phyloP scores from a whole-genome alignment of 2,329 filamentous ascomycete genomes.

The Claviceps purpurea region DNA sequence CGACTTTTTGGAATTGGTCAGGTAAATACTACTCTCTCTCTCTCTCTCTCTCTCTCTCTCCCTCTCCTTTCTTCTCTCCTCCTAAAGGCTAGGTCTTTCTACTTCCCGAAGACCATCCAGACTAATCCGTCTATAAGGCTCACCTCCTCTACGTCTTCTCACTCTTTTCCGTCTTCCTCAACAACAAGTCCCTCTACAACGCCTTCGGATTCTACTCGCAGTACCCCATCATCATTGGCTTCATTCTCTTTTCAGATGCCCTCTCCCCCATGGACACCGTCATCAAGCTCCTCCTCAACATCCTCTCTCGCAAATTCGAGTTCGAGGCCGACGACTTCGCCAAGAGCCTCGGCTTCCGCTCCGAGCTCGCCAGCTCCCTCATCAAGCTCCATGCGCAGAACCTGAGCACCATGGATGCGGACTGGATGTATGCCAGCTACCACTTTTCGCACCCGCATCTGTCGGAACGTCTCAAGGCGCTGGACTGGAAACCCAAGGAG shows the following conservation, averaged over 20 bases:
- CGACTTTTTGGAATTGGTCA: constrained; percentile 78
- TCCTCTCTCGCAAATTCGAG: constrained; percentile 86
- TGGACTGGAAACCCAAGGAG: constrained; percentile 64
- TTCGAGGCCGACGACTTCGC: constrained; percentile 94
- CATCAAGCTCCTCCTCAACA: constrained; percentile 90
- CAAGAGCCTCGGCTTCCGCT: constrained; percentile 66
- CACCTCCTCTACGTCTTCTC: constrained; percentile 96
- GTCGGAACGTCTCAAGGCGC: constrained; percentile 79
- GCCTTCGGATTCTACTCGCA: constrained; percentile 79
- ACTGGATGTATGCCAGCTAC: constrained; percentile 97
- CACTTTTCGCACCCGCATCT: constrained; percentile 97
- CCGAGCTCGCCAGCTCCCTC: constrained; percentile 71
- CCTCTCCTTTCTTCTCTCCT: neutral
- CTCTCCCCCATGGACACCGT: constrained; percentile 87
- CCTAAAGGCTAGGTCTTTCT: neutral
- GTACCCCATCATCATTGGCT: constrained; percentile 89
- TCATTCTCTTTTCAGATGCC: constrained; percentile 96
- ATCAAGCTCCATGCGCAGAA: constrained; percentile 99
- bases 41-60: neutral
- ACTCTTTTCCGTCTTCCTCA: constrained; percentile 93
- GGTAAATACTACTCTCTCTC: constrained; percentile 29
- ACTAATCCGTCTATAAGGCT: constrained; percentile 35
- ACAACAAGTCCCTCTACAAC: constrained; percentile 81
- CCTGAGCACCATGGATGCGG: constrained; percentile 94
- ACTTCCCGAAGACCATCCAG: neutral